phyloP scores from a whole-genome alignment of 192 early-diverging fungal genomes.

The Dissophora ornata region DNA sequence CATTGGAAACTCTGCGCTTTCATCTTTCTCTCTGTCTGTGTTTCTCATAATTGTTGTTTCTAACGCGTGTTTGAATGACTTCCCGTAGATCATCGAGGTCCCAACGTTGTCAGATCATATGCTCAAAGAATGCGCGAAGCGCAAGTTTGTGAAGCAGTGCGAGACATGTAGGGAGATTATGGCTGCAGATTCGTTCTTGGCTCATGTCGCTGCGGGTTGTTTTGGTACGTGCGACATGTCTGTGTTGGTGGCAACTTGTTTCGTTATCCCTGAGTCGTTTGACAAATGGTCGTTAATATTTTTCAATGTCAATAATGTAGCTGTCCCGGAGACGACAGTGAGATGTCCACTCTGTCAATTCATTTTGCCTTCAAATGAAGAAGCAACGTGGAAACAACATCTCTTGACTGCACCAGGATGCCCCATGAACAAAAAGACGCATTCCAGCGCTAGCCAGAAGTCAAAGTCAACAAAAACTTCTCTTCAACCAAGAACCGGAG shows the following conservation, averaged over 20 bases:
- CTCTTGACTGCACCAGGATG: conserved; percentile 67
- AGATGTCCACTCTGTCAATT: conserved; percentile 74
- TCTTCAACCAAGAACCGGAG: background rate
- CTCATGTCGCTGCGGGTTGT: conserved; percentile 60
- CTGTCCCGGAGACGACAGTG: conserved; percentile 25
- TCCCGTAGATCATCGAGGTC: conserved; percentile 75
- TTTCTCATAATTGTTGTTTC: too few relatives aligned
- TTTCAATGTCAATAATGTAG: too few relatives aligned
- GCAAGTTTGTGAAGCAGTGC: conserved; percentile 69
- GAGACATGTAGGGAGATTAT: conserved; percentile 71
- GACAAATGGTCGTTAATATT: too few relatives aligned
- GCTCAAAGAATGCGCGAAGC: conserved; percentile 71
- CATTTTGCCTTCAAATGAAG: conserved; percentile 62
- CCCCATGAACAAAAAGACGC: conserved; percentile 59
- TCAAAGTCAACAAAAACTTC: background rate
- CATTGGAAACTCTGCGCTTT: too few relatives aligned
- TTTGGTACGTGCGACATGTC: conserved; percentile 24
- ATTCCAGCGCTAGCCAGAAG: background rate
- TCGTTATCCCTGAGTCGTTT: too few relatives aligned
- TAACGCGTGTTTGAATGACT: background rate
- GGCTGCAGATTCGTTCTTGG: conserved; percentile 59
- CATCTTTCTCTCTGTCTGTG: too few relatives aligned
- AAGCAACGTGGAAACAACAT: conserved; percentile 74
- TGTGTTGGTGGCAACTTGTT: too few relatives aligned
- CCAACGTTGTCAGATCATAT: conserved; percentile 73